Conservation (phyloP, 208 protist species). For the Trypanosoma cruzi region DNA sequence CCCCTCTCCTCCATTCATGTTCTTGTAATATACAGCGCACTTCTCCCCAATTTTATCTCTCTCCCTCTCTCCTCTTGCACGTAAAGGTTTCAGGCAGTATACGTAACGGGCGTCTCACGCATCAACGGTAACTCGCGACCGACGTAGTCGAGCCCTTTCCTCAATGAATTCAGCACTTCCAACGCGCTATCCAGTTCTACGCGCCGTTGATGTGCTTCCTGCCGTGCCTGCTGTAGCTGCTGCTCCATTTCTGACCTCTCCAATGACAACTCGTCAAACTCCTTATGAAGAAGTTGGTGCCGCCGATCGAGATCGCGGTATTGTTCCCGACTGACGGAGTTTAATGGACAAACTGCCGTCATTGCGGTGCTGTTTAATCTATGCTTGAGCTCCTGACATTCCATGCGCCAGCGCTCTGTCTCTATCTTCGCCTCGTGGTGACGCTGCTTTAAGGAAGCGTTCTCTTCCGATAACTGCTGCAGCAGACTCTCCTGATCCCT, state of each 20-base stretch:
- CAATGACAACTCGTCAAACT: constrained; percentile 21
- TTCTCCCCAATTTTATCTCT: background rate
- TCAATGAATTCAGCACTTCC: constrained; percentile 50
- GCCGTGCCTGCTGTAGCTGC: background rate
- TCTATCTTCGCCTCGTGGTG: constrained; percentile 24
- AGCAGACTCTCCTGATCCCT: constrained; percentile 23
- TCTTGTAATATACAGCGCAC: too few species aligned
- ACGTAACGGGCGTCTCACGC: constrained; percentile 8
- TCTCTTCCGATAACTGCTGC: constrained; percentile 9
- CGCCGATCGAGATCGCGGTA: constrained; percentile 23
- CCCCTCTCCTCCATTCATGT: background rate
- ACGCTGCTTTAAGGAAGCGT: constrained; percentile 12
- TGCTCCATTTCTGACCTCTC: constrained; percentile 22
- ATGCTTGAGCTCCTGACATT: constrained; percentile 18
- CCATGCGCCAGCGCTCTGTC: constrained; percentile 26
- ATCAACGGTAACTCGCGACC: constrained; percentile 48
- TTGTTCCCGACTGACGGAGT: constrained; percentile 19
- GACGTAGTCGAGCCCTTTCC: constrained; percentile 52
- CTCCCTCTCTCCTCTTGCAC: background rate
- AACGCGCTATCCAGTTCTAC: constrained; percentile 41
- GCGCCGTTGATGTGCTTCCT: constrained; percentile 16
- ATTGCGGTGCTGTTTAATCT: constrained; percentile 4
- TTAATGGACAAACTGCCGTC: background rate
- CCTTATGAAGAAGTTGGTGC: constrained; percentile 22
- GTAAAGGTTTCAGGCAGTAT: background rate